phyloP scores from a whole-genome alignment of 2,329 filamentous ascomycete genomes.

The Monilinia laxa region DNA sequence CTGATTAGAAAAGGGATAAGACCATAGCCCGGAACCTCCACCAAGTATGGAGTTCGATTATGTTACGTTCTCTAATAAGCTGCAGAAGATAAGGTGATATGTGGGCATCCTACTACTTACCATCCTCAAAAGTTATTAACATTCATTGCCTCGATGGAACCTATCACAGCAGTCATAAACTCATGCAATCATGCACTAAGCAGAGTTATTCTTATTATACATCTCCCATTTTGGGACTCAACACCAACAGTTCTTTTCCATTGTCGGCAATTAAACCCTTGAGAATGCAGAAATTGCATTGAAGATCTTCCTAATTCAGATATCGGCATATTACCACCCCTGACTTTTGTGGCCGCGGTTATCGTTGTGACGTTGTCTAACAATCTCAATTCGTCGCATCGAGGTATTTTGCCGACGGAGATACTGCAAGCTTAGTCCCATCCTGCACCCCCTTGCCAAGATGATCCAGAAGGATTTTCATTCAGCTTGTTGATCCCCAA shows the following conservation, averaged over 20 bases:
- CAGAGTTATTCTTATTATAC: slow-evolving; percentile 14
- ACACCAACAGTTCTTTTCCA: slow-evolving; percentile 14
- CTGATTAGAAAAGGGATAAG: slow-evolving; percentile 11
- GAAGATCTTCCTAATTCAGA: slow-evolving; percentile 23
- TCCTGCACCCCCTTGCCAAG: slow-evolving; percentile 5
- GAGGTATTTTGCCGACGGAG: slow-evolving; percentile 20
- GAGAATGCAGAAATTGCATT: slow-evolving; percentile 19
- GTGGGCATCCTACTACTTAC: not conserved
- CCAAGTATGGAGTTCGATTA: not conserved
- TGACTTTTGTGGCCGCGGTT: slow-evolving; percentile 6
- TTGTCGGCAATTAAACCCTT: slow-evolving; percentile 15
- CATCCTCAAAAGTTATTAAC: not conserved
- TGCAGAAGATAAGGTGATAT: not conserved
- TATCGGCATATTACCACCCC: slow-evolving; percentile 15
- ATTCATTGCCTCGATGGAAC: slow-evolving; percentile 11
- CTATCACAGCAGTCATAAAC: slow-evolving; percentile 12
- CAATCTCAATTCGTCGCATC: slow-evolving; percentile 15
- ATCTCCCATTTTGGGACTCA: slow-evolving; percentile 8
- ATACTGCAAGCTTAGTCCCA: slow-evolving; percentile 15
- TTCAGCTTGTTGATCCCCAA: slow-evolving; percentile 1
- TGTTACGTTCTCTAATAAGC: slow-evolving; percentile 3
- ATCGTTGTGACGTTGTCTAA: slow-evolving; percentile 16
- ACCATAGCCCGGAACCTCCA: slow-evolving; percentile 1
- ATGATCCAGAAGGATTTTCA: slow-evolving; percentile 14
- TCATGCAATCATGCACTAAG: slow-evolving; percentile 11